Evolutionary conservation across 2,329 filamentous ascomycete genomes (phyloP), one percentile per base, ranked within the genome.

Genomic region (Pestalotiopsis sp.): DNA sequence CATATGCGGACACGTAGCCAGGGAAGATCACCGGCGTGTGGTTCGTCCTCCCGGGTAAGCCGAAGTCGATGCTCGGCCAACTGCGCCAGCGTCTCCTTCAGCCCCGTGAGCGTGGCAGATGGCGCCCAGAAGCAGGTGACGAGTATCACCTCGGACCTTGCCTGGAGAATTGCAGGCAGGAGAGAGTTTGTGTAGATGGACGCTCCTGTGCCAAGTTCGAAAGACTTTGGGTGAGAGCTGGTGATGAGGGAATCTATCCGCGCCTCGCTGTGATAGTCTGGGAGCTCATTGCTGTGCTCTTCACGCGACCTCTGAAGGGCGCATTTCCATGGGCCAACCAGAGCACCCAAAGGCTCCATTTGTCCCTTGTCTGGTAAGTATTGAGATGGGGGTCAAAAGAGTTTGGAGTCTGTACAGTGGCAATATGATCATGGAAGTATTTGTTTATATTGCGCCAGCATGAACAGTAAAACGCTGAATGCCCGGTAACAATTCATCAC

Each of bases 61-160:
- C 74, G 84, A 81, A 74, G 73, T 1, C 81, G 80, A 13, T 77
- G 70, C 2, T 78, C 74, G 1, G 91, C 92, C 9, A 96, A 84
- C 65, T 82, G 82, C 14, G 84, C 79, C 0, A 96, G 84, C 0
- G 89, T 83, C 4, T 86, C 80, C 52, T 82, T 84, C 13, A 96
- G 81, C 0, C 84, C 84, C 4, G 85, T 81, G 20, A 91, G 83
- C 0, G 89, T 91, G 1, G 84, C 79, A 0, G 92, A 95, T 0
- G 83, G 82, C 0, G 93, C 90, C 92, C 93, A 95, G 80, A 95
- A 96, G 79, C 93, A 95, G 9, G 93, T 95, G 6, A 94, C 91
- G 57, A 96, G 85, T 69, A 94, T 88, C 36, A 95, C 82, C 74
- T 94, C 92, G 62, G 85, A 80, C 45, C 86, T 82, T 2, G 92